Conservation (phyloP, 768 basidiomycete genomes). For the Boletus subparvulus region DNA sequence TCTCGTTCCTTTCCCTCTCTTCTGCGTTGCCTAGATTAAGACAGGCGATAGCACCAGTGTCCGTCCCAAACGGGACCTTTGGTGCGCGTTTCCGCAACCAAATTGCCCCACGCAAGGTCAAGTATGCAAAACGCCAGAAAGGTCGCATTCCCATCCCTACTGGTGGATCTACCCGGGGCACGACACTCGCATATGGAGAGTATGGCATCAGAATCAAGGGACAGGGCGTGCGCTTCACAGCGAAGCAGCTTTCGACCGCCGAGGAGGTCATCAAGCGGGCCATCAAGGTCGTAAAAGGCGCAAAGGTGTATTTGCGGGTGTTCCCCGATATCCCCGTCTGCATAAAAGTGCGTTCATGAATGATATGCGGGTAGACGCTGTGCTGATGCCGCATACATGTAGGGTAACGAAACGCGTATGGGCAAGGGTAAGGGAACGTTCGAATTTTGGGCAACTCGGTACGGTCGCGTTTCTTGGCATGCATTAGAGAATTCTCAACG, state of each 20-base stretch:
- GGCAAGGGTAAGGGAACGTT: conserved; percentile 98
- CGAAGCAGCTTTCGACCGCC: conserved; percentile 85
- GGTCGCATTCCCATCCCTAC: conserved; percentile 81
- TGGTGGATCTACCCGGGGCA: conserved; percentile 92
- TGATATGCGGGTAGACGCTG: not conserved
- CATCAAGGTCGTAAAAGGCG: conserved; percentile 85
- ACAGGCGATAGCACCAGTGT: conserved; percentile 9
- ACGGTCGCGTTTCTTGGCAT: conserved; percentile 20
- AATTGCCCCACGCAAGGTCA: conserved; percentile 81
- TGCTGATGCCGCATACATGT: conserved; percentile 2
- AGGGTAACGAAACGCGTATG: conserved; percentile 99
- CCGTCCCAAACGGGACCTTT: conserved; percentile 14
- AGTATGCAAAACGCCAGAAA: conserved; percentile 88
- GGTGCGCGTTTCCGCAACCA: conserved; percentile 46
- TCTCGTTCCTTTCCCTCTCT: conserved; percentile 19
- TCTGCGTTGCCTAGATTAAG: conserved; percentile 14
- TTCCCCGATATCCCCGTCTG: conserved; percentile 98
- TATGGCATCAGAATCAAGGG: conserved; percentile 91
- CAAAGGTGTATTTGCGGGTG: conserved; percentile 81
- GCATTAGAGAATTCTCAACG: not conserved
- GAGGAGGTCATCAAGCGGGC: conserved; percentile 89
- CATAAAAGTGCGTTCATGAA: conserved; percentile 67
- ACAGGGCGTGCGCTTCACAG: conserved; percentile 75
- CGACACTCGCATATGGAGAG: conserved; percentile 87
- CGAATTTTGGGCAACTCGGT: conserved; percentile 96